Base-by-base conservation (phyloP, 768 basidiomycete species). In the Lentinula edodes region DNA sequence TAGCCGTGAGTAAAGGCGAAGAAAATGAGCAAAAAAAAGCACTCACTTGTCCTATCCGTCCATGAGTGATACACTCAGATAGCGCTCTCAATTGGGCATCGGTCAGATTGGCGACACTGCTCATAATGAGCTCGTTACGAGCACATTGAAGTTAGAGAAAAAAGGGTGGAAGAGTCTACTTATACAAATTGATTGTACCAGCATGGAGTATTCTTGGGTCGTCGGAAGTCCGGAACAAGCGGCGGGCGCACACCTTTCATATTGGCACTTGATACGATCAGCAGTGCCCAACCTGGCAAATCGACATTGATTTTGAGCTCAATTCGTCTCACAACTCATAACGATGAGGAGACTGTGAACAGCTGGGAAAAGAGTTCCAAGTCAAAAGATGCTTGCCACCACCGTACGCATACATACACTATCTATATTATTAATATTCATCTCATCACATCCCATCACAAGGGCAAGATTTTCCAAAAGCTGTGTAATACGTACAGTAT, bases 31-130 rank as follows among this genome's bases (percentile, higher is more conserved):
- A 28, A 28, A 28, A 28, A 36, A 28, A 46, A 48, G 46, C 3
- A n/a, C 51, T 28, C 23, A 60, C 59, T 32, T 51, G 28, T 41
- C 59, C 59, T 23, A 41, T 41, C 9, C 59, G 35, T 52, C 36
- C 59, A 52, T 60, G 16, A 42, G 48, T 45, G 36, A 60, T 45
- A 52, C 59, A 60, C 28, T 60, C 15, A 43, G 32, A 52, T 10
- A 60, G 32, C 46, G 32, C 45, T 38, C 32, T 50, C 32, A 60
- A 18, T 41, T 60, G 59, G 23, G 59, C 51, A 43, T 41, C 59
- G 9, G 59, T 52, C 59, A 60, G 23, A 48, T 34, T 41, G 9
- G 42, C 43, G 28, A 23, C 42, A n/a, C 18, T 41, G 32, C 15
- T 20, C 52, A 52, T 34, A 20, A 50, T 50, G 48, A 50, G 48